Evolutionary conservation across 2,329 filamentous ascomycete genomes (phyloP).

Genomic region (Berkeleyomyces basicola): DNA sequence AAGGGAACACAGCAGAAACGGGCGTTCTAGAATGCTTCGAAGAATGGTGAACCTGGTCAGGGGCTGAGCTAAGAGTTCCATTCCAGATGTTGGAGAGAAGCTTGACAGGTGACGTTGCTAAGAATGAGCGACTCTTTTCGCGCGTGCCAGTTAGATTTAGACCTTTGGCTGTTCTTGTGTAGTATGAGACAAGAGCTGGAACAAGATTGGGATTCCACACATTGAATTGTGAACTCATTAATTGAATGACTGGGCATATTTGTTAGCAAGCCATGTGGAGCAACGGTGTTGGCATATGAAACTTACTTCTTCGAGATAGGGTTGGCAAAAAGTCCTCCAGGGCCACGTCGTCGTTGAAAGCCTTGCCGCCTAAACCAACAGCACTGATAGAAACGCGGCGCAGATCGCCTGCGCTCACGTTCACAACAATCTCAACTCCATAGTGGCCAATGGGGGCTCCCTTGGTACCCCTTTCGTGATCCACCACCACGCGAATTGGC

Average conservation of each 20-base stretch:
- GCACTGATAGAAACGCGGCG: slow-evolving; percentile 34
- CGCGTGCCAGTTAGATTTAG: slow-evolving; percentile 46
- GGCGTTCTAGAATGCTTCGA: slow-evolving; percentile 28
- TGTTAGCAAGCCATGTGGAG: background rate
- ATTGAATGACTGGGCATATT: slow-evolving; percentile 42
- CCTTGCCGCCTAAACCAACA: slow-evolving; percentile 49
- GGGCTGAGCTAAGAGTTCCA: slow-evolving; percentile 25
- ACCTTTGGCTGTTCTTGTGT: slow-evolving; percentile 59
- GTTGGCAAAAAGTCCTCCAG: slow-evolving; percentile 58
- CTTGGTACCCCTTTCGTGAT: slow-evolving; percentile 49
- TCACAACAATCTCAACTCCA: slow-evolving; percentile 54
- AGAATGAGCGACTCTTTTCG: slow-evolving; percentile 50
- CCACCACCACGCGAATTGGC: slow-evolving; percentile 54
- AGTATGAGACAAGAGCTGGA: slow-evolving; percentile 55
- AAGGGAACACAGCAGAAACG: slow-evolving; percentile 22
- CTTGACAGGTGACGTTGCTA: slow-evolving; percentile 78
- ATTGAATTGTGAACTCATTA: slow-evolving; percentile 54
- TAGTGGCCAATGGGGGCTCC: slow-evolving; percentile 49
- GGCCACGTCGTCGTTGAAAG: slow-evolving; percentile 58
- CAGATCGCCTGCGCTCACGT: slow-evolving; percentile 37
- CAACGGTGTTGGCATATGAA: background rate
- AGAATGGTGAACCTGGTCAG: slow-evolving; percentile 18
- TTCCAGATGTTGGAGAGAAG: slow-evolving; percentile 69
- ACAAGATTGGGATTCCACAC: slow-evolving; percentile 48
- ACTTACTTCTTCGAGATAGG: slow-evolving; percentile 55